phyloP scores from a whole-genome alignment of 148 eudicot species.

The Persicaria maculosa region DNA sequence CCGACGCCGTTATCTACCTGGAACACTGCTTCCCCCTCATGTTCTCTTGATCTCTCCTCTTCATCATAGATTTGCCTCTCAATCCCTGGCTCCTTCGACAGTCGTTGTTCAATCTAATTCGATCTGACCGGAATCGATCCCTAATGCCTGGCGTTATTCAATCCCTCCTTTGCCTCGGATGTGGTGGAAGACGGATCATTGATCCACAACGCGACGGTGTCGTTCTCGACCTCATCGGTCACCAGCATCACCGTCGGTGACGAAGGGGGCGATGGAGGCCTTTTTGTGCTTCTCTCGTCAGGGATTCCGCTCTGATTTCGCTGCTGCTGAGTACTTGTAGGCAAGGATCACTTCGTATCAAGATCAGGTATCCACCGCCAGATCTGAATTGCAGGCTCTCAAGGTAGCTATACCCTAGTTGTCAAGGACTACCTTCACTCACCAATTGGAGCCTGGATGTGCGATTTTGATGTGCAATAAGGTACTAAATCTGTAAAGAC shows the following conservation, averaged over 20 bases:
- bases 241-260: slow-evolving; percentile 1
- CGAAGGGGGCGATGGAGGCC: background rate
- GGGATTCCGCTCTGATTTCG: no score
- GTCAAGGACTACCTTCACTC: no score
- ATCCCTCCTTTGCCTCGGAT: slow-evolving; percentile 10
- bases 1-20: no score
- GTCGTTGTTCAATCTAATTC: slow-evolving; percentile 8
- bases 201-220: slow-evolving; percentile 66
- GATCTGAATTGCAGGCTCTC: slow-evolving; percentile 47
- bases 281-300: no score
- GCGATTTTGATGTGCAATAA: no score
- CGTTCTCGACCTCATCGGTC: slow-evolving; percentile 33
- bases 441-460: no score
- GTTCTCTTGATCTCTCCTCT: no score
- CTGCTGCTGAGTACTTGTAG: slow-evolving; percentile 23
- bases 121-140: background rate
- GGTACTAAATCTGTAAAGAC: no score
- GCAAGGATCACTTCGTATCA: slow-evolving; percentile 47
- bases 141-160: background rate
- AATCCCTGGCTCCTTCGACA: no score
- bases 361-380: slow-evolving; percentile 50
- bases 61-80: no score
- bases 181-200: slow-evolving; percentile 38
- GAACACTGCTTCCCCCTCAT: no score
- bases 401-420: slow-evolving; percentile 30